A percentile compares a stretch with the other conserved stretches of the same genome.
Evolutionary conservation across 2,329 filamentous ascomycete species (phyloP).

Genomic region (Colletotrichum tropicicola): DNA sequence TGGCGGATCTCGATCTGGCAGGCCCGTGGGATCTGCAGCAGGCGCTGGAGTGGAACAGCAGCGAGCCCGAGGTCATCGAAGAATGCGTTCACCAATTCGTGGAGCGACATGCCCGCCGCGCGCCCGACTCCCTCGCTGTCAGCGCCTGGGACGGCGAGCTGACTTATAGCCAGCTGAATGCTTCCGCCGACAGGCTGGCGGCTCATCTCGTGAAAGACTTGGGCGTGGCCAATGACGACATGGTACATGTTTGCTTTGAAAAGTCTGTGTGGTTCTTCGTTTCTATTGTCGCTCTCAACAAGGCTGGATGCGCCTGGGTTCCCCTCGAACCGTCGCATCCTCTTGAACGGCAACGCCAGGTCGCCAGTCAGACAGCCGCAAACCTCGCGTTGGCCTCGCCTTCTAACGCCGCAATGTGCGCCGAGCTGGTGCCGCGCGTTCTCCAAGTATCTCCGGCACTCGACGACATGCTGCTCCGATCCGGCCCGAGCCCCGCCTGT

Average conservation of each 20-base stretch:
- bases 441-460: not conserved
- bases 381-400: not conserved
- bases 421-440: not conserved
- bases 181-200: not conserved
- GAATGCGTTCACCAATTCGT: not conserved
- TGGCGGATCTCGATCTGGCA: not conserved
- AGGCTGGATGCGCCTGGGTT: conserved; percentile 37
- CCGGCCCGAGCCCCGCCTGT: too few species aligned
- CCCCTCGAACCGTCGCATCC: conserved; percentile 20
- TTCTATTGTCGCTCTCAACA: conserved; percentile 34
- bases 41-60: not conserved
- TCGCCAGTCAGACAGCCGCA: not conserved
- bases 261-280: conserved; percentile 35
- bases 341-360: not conserved
- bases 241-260: conserved; percentile 33
- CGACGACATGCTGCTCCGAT: not conserved
- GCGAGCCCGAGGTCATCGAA: not conserved
- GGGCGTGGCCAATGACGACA: not conserved
- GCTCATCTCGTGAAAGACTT: not conserved
- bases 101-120: conserved; percentile 15
- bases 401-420: not conserved
- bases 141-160: conserved; percentile 39
- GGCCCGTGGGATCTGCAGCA: conserved; percentile 1
- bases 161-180: conserved; percentile 37
- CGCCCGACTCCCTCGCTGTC: conserved; percentile 38